Evolutionary conservation across 129 eudicot genomes (phyloP).

Genomic region (Arctium minus): DNA sequence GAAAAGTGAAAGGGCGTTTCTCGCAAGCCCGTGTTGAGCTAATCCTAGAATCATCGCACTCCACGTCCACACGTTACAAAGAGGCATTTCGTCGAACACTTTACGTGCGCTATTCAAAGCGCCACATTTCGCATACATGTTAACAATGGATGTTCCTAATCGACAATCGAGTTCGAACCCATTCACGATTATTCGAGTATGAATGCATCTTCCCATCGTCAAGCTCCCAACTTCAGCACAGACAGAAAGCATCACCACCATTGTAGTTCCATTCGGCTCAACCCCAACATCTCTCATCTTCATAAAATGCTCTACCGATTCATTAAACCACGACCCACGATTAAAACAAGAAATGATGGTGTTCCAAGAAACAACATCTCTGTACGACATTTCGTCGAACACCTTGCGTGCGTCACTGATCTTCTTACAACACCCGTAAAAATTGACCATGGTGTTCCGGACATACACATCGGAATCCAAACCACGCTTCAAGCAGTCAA

Average conservation of each 20-base stretch:
- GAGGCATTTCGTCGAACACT: constrained; percentile 39
- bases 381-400: constrained; percentile 61
- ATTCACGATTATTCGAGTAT: constrained; percentile 45
- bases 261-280: constrained; percentile 52
- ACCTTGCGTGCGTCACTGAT: constrained; percentile 42
- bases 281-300: constrained; percentile 41
- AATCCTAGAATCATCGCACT: constrained; percentile 73
- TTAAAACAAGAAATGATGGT: constrained; percentile 47
- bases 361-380: constrained; percentile 74
- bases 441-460: constrained; percentile 48
- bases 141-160: constrained; percentile 67
- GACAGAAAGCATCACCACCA: constrained; percentile 61
- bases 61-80: constrained; percentile 69
- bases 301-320: constrained; percentile 35
- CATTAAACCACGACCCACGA: constrained; percentile 37
- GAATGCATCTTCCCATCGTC: constrained; percentile 57
- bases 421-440: constrained; percentile 52
- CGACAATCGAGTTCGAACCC: constrained; percentile 37
- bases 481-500: constrained; percentile 55
- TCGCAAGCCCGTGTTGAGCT: constrained; percentile 66
- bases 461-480: constrained; percentile 48
- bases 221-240: constrained; percentile 64
- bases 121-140: constrained; percentile 79
- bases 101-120: constrained; percentile 37
- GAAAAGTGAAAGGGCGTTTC: constrained; percentile 42